Evolutionary conservation across 2,329 filamentous ascomycete species (phyloP), one percentile per base, ranked within the genome.

Genomic region (Tolypocladium endophyticum): DNA sequence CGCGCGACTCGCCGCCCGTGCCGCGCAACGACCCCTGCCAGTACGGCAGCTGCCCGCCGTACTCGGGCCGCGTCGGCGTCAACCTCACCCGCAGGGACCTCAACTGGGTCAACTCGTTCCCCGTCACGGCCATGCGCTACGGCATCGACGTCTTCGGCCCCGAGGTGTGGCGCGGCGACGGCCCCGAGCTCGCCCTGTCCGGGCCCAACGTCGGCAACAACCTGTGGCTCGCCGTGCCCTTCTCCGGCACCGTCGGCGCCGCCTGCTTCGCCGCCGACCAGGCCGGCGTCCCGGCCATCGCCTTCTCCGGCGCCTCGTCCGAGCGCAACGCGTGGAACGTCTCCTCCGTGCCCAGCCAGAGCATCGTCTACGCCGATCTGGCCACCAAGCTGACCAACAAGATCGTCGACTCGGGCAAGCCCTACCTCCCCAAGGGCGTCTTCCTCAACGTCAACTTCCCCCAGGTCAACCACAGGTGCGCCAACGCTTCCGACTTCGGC

Each of bases 381-480:
- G 81, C 86, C 1, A 73, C 80, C 16, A 82, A 79, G 33, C 67
- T 90, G 7, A 85, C 84, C 9, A 72, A 81, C 57, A 74, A 75
- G 3, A 66, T 90, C 45, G 68, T 87, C 35, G 75, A 71, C 1
- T 77, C 80, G 0, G 85, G 85, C 45, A 76, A 76, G 45, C 87
- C 87, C 0, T 89, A 87, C 67, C 76, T 90, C 4, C 86, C 87
- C 0, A 66, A 74, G 0, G 77, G 80, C 54, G 77, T 82, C 41
- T 88, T 79, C 69, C 77, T 90, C 38, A 90, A 89, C 64, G 85
- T 90, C 65, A 90, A 90, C 73, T 88, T 87, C 66, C 83, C 84
- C 6, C 71, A 76, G 60, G 79, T 83, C 2, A 71, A 73, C 7
- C 76, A 69, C 0, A 69, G 71, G 57, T 89, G 87, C 72, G 77